Percentiles rank a stretch among this genome's conserved stretches.
These are phyloP conservation scores for Phytophthora aleatoria DNA, from an alignment of 352 stramenopile genomes.

Conservation along the genomic window DNA sequence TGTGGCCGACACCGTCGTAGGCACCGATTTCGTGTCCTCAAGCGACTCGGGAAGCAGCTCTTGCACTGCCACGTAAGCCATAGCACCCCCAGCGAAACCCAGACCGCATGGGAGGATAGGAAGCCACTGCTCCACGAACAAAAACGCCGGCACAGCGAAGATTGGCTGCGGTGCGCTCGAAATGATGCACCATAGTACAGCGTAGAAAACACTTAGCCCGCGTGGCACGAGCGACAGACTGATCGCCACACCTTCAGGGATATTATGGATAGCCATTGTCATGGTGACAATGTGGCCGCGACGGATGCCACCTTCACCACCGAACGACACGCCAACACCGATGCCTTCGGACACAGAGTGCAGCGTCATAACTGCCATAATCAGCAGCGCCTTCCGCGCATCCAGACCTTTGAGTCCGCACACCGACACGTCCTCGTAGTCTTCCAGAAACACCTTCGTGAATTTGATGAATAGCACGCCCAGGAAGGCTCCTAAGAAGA, in stretches of 20 bases:
- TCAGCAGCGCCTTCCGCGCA: conserved; percentile 93
- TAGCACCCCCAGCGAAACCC: conserved; percentile 97
- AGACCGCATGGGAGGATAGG: conserved; percentile 95
- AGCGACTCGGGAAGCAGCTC: conserved; percentile 83
- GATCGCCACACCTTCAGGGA: conserved; percentile 96
- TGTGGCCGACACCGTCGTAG: conserved; percentile 68
- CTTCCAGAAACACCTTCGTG: conserved; percentile 94
- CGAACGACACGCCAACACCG: conserved; percentile 97
- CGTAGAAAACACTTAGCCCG: conserved; percentile 89
- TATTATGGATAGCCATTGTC: conserved; percentile 98
- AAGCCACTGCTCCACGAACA: conserved; percentile 93
- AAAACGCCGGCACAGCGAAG: conserved; percentile 97
- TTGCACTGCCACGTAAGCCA: conserved; percentile 95
- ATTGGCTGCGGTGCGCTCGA: conserved; percentile 95
- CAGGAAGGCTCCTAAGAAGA: conserved; percentile 88
- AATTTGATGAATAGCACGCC: conserved; percentile 97
- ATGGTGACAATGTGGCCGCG: conserved; percentile 97
- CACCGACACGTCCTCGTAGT: conserved; percentile 95
- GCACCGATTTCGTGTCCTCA: conserved; percentile 83
- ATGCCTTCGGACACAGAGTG: conserved; percentile 98
- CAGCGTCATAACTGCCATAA: conserved; percentile 99
- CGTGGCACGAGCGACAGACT: conserved; percentile 95
- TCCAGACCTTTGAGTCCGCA: conserved; percentile 80
- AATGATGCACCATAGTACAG: conserved; percentile 90
- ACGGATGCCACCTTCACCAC: conserved; percentile 91